phyloP scores from a whole-genome alignment of 306 rosid species.

The Styphnolobium japonicum region DNA sequence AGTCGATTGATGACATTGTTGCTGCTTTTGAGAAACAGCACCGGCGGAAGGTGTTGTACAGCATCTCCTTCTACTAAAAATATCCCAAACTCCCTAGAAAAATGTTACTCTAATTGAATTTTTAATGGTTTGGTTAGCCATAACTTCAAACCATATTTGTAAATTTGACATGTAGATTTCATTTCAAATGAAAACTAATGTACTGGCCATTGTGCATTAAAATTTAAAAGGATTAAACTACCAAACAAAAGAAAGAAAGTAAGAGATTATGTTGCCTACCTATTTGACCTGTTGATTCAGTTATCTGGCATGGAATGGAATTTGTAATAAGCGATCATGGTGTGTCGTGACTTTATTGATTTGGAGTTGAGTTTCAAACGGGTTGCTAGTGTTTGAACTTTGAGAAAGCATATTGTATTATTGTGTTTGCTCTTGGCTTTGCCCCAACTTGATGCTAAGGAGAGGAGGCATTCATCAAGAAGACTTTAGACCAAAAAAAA shows the following conservation, averaged over 20 bases:
- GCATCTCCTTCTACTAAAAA: constrained; percentile 73
- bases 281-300: neutral
- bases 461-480: too few species aligned
- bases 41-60: constrained; percentile 73
- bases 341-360: neutral
- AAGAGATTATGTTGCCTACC: neutral
- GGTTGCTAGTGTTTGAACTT: neutral
- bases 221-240: neutral
- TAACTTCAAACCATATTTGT: neutral
- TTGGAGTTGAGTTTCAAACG: neutral
- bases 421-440: neutral
- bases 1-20: constrained; percentile 71
- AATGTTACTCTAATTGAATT: neutral
- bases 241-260: neutral
- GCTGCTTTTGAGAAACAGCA: constrained; percentile 70
- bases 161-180: neutral
- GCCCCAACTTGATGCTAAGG: too few species aligned
- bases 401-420: neutral
- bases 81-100: neutral
- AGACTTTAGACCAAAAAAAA: too few species aligned
- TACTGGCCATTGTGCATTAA: neutral
- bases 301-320: neutral
- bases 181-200: neutral
- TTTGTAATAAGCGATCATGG: neutral
- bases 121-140: neutral